These are phyloP conservation scores for Hanseniaspora vineae DNA, from an alignment of 805 yeast genomes.

Conservation along the genomic window DNA sequence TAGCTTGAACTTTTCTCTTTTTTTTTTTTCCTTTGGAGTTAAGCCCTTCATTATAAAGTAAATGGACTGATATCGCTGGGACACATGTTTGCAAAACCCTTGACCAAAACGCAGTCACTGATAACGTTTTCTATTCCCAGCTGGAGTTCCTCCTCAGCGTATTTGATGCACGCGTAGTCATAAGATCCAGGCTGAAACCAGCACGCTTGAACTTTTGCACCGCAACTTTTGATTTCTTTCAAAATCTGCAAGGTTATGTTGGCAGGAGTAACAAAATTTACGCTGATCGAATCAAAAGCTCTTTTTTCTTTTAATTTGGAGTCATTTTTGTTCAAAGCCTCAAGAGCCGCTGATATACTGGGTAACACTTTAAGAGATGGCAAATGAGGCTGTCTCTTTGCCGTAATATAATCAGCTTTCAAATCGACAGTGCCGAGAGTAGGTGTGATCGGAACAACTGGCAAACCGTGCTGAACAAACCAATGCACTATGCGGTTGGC, in stretches of 20 bases:
- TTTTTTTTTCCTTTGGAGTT: not conserved
- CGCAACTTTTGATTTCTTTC: constrained; percentile 22
- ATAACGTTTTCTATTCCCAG: constrained; percentile 29
- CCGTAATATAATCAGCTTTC: constrained; percentile 53
- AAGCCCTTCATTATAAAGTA: not conserved
- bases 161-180: constrained; percentile 35
- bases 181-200: constrained; percentile 86
- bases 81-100: constrained; percentile 39
- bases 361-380: constrained; percentile 23
- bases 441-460: constrained; percentile 36
- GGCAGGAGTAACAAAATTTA: constrained; percentile 72
- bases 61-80: not conserved
- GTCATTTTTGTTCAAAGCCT: constrained; percentile 2
- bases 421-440: constrained; percentile 44
- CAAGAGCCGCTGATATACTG: constrained; percentile 20
- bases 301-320: constrained; percentile 11
- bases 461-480: constrained; percentile 14
- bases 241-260: constrained; percentile 35
- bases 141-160: constrained; percentile 22
- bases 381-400: constrained; percentile 33
- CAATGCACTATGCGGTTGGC: constrained; percentile 40
- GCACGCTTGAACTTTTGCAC: constrained; percentile 33
- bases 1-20: not conserved
- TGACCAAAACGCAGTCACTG: constrained; percentile 60
- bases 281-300: constrained; percentile 33